Base-by-base conservation (phyloP, 192 early-diverging fungal genomes). In the Linnemannia exigua region DNA sequence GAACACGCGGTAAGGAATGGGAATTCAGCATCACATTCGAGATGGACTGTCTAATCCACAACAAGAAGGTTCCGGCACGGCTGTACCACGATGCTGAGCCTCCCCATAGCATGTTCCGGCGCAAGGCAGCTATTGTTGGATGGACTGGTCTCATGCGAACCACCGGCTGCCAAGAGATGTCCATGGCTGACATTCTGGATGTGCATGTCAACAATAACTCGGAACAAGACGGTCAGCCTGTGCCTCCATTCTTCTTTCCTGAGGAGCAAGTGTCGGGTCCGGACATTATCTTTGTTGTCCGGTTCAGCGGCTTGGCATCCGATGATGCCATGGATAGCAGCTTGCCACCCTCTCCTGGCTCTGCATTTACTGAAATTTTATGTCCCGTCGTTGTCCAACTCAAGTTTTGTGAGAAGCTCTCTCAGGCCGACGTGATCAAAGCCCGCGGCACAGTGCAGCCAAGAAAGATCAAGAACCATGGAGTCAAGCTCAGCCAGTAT, bases 201-300 rank as follows among this genome's bases (percentile, higher is more conserved):
- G 77, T 54, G 36, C 77, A 72, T 70, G n/a, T 66, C 52, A 38
- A 61, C 25, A 19, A n/a, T 28, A 72, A 72, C 44, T 79, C 70
- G 17, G 25, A 72, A 22, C 37, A 46, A 9, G 50, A 72, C 6
- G 70, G 77, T 25, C 22, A 67, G 3, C 20, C 14, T 47, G 77
- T 79, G 11, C 54, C 70, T 6, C 77, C 77, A 15, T 66, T 79
- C 70, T 66, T 72, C 70, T 79, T 37, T 28, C 77, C 58, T 46
- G 48, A 36, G 54, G 58, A 58, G 54, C 12, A 72, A 0, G 11
- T 47, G 46, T 79, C 77, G 31, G 70, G 70, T 1, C 70, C 58
- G 17, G 77, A 79, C 54, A 41, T 78, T 72, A 58, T 58, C 50
- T 79, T 79, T 58, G 77, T 79, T 72, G 19, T 72, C 41, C 77